Evolutionary conservation across 805 yeast species (phyloP).

Genomic region (Candida yuanshanica): DNA sequence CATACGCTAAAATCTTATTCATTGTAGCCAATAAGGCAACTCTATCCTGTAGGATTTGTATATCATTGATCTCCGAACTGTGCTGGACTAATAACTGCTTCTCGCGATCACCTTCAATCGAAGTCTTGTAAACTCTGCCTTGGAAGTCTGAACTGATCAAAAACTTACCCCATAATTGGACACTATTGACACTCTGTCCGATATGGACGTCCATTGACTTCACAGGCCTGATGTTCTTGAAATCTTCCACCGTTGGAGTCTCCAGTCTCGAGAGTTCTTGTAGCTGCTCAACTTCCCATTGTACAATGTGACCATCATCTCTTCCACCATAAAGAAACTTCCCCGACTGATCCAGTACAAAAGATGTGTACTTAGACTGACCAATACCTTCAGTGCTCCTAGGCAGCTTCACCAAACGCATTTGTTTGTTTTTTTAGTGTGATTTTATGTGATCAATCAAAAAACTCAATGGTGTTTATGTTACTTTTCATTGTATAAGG

Average conservation of each 20-base stretch:
- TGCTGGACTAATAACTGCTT: constrained; percentile 7
- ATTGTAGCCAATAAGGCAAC: constrained; percentile 15
- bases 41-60: constrained; percentile 3
- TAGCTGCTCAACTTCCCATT: constrained; percentile 17
- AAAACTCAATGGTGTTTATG: too few species aligned
- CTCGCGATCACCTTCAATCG: not conserved
- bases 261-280: constrained; percentile 8
- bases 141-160: constrained; percentile 14
- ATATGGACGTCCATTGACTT: constrained; percentile 2
- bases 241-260: constrained; percentile 4
- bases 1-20: constrained; percentile 11
- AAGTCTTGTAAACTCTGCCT: constrained; percentile 13
- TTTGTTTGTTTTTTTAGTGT: too few species aligned
- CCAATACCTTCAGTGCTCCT: not conserved
- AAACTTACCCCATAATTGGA: constrained; percentile 3
- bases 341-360: constrained; percentile 4
- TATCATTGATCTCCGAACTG: constrained; percentile 14
- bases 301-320: constrained; percentile 8
- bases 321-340: constrained; percentile 10
- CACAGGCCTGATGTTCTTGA: constrained; percentile 5
- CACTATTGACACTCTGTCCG: constrained; percentile 5
- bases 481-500: too few species aligned
- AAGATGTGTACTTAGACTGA: constrained; percentile 5
- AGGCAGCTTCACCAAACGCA: constrained; percentile 21
- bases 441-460: too few species aligned